Evolutionary conservation across 139 green algal genomes (phyloP).

Genomic region (Coccomyxa sp.): DNA sequence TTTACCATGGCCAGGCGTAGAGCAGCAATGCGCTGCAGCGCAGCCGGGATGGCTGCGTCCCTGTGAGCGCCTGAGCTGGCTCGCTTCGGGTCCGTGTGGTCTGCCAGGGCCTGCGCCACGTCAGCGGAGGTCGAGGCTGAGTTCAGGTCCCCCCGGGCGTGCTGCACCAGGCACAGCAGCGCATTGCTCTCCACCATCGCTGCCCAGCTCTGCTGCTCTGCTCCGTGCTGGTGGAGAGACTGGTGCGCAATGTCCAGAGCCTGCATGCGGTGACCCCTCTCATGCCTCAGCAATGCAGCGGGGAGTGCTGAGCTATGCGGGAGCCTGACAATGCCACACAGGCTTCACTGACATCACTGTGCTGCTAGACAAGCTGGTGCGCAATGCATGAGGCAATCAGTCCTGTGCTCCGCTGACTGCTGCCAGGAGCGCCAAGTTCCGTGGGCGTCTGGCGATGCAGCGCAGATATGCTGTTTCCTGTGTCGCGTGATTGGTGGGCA

Average conservation of each 20-base stretch:
- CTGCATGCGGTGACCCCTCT: too few species aligned
- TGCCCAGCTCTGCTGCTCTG: conserved; percentile 31
- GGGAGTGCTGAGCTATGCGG: too few species aligned
- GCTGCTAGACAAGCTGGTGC: too few species aligned
- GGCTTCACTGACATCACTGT: too few species aligned
- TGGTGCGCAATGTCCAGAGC: conserved; percentile 31
- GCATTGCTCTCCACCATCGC: conserved; percentile 24
- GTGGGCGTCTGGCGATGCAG: too few species aligned
- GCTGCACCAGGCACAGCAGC: conserved; percentile 31
- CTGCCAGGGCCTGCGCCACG: conserved; percentile 20
- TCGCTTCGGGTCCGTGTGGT: conserved; percentile 17
- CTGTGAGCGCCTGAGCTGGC: conserved; percentile 5
- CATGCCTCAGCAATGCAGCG: too few species aligned
- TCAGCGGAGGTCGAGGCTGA: conserved; percentile 19
- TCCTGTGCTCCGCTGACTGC: too few species aligned
- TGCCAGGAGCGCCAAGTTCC: too few species aligned
- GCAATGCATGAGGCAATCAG: too few species aligned
- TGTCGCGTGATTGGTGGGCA: too few species aligned
- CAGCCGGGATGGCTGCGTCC: conserved; percentile 16
- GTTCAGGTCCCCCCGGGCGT: conserved; percentile 25
- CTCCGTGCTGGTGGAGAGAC: conserved; percentile 19
- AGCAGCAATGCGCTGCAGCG: conserved; percentile 25
- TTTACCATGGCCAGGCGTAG: conserved; percentile 17
- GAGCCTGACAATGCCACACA: too few species aligned
- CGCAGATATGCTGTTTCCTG: too few species aligned